Conservation (phyloP, 352 stramenopile genomes). For the Aphanomyces astaci region DNA sequence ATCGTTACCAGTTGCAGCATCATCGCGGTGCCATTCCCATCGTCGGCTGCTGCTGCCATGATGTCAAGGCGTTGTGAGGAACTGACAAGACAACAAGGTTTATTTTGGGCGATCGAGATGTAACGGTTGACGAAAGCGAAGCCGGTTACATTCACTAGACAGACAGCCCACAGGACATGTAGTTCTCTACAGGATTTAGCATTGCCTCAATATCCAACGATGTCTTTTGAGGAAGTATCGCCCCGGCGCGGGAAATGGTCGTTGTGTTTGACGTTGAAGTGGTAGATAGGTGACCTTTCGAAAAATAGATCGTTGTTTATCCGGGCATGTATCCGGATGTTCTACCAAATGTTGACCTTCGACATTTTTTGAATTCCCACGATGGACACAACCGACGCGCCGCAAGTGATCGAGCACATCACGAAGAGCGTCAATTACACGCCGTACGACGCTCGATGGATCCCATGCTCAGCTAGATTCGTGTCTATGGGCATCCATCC, state of each 20-base stretch:
- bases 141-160: not conserved
- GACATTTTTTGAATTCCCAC: not conserved
- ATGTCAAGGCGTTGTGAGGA: not conserved
- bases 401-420: conserved; percentile 96
- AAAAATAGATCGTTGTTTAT: conserved; percentile 8
- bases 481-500: conserved; percentile 90
- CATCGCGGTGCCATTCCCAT: not conserved
- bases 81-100: not conserved
- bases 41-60: not conserved
- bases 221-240: too few species aligned
- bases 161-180: too few species aligned
- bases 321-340: not conserved
- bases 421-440: conserved; percentile 89
- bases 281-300: not conserved
- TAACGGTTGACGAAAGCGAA: not conserved
- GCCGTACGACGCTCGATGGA: conserved; percentile 91
- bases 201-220: too few species aligned
- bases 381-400: conserved; percentile 94
- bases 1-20: not conserved
- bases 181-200: too few species aligned
- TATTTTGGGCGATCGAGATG: not conserved
- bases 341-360: not conserved
- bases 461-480: conserved; percentile 91
- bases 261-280: too few species aligned
- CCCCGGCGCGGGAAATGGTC: too few species aligned